Conservation (phyloP, 768 basidiomycete species). For the Cantharellus cinnabarinus region DNA sequence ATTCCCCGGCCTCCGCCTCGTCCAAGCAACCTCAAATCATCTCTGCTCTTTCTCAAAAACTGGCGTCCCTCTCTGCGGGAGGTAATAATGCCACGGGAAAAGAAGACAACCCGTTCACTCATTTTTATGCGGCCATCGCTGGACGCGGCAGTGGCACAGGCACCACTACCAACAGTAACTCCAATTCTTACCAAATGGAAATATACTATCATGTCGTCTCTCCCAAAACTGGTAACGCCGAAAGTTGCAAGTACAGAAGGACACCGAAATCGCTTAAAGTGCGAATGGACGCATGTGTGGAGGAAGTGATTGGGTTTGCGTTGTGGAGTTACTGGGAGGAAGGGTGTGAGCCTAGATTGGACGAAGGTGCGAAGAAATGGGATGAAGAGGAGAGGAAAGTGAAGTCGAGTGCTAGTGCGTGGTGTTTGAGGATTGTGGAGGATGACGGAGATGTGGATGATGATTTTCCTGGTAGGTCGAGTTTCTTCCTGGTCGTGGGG, state of each 20-base stretch:
- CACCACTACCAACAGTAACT: constrained; percentile 23
- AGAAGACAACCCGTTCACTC: constrained; percentile 62
- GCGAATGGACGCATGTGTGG: constrained; percentile 72
- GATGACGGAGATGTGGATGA: constrained; percentile 98
- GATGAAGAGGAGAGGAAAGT: constrained; percentile 28
- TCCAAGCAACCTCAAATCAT: not conserved
- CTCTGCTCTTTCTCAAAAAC: constrained; percentile 54
- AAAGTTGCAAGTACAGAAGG: constrained; percentile 25
- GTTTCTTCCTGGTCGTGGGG: not conserved
- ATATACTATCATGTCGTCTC: too few relatives aligned
- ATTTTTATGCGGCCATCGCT: constrained; percentile 69
- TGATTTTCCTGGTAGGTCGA: constrained; percentile 77
- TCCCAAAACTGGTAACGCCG: too few relatives aligned
- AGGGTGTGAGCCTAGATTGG: constrained; percentile 54
- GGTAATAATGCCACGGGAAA: constrained; percentile 5
- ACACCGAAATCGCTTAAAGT: constrained; percentile 56
- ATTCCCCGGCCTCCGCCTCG: not conserved
- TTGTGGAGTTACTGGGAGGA: constrained; percentile 90
- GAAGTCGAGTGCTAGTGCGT: constrained; percentile 57
- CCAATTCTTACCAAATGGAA: too few relatives aligned
- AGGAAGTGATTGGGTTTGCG: constrained; percentile 88
- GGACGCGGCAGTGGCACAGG: constrained; percentile 43
- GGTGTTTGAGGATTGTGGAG: constrained; percentile 86
- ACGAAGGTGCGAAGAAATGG: constrained; percentile 17
- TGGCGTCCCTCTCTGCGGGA: constrained; percentile 42